A percentile compares a stretch with the other conserved stretches of the same genome.
Conservation (phyloP, 768 basidiomycete species). For the Hebeloma cylindrosporum region DNA sequence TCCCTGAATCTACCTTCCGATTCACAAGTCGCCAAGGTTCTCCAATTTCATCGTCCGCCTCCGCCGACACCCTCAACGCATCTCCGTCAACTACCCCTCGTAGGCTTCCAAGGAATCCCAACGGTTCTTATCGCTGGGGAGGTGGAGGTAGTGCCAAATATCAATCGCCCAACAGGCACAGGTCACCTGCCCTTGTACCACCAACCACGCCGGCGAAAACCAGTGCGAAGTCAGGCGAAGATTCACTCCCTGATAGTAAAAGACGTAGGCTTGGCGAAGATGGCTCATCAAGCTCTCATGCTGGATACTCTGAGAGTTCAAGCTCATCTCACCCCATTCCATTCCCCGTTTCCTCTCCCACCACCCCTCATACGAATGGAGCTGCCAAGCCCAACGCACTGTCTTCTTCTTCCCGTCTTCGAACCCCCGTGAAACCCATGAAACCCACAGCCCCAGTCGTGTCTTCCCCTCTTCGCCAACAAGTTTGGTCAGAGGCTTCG, state of each 20-base stretch:
- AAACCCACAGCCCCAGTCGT: constrained; percentile 63
- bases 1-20: constrained; percentile 38
- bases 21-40: background rate
- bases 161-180: constrained; percentile 60
- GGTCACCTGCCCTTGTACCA: constrained; percentile 71
- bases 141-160: constrained; percentile 74
- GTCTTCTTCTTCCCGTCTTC: constrained; percentile 37
- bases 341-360: constrained; percentile 36
- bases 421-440: constrained; percentile 50
- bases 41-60: background rate
- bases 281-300: constrained; percentile 32
- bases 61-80: background rate
- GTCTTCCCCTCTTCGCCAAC: constrained; percentile 76
- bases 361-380: constrained; percentile 28
- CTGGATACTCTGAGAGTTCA: constrained; percentile 19
- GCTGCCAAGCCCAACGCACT: constrained; percentile 19
- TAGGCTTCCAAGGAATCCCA: constrained; percentile 67
- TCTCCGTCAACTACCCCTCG: constrained; percentile 39
- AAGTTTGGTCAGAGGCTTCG: constrained; percentile 61
- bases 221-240: constrained; percentile 31
- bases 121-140: constrained; percentile 70
- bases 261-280: constrained; percentile 59
- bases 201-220: constrained; percentile 44
- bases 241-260: constrained; percentile 50
- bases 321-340: constrained; percentile 23